Percentiles rank a stretch among this genome's conserved stretches.
phyloP scores from a whole-genome alignment of 495 filamentous ascomycete genomes.

The Penicillium cinerascens region DNA sequence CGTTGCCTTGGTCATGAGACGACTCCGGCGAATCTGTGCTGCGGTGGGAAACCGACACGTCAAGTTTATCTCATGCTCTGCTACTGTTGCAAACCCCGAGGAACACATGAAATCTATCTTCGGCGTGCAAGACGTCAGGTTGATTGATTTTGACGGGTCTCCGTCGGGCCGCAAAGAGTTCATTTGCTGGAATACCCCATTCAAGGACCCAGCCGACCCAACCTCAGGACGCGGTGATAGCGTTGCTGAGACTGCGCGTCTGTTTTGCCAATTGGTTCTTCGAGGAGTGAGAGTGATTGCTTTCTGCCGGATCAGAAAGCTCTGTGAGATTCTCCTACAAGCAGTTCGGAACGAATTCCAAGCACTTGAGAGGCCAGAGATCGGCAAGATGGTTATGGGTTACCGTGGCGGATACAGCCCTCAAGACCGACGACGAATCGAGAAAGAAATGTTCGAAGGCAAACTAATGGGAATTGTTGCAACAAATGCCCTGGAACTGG shows the following conservation, averaged over 20 bases:
- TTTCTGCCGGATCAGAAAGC: slow-evolving; percentile 81
- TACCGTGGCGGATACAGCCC: slow-evolving; percentile 96
- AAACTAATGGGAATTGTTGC: slow-evolving; percentile 91
- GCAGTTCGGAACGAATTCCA: slow-evolving; percentile 77
- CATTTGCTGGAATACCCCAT: slow-evolving; percentile 96
- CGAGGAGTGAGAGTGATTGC: slow-evolving; percentile 90
- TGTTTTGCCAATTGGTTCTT: slow-evolving; percentile 88
- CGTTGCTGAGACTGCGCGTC: slow-evolving; percentile 75
- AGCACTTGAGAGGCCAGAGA: slow-evolving; percentile 66
- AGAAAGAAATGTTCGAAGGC: slow-evolving; percentile 96
- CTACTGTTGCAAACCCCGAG: slow-evolving; percentile 91
- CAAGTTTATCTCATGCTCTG: slow-evolving; percentile 95
- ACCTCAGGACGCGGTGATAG: slow-evolving; percentile 80
- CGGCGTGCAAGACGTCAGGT: slow-evolving; percentile 68
- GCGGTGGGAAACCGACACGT: slow-evolving; percentile 88
- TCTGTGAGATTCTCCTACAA: slow-evolving; percentile 80
- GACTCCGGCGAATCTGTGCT: slow-evolving; percentile 83
- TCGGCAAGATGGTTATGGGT: slow-evolving; percentile 80
- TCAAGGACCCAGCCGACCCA: slow-evolving; percentile 84
- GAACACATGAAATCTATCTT: slow-evolving; percentile 93
- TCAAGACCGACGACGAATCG: slow-evolving; percentile 86
- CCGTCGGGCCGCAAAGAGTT: slow-evolving; percentile 94
- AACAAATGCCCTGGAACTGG: slow-evolving; percentile 88
- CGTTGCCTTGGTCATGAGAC: slow-evolving; percentile 90
- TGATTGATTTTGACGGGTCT: slow-evolving; percentile 90